These are phyloP conservation scores for Rubus parviflorus DNA, from an alignment of 306 rosid species.

Conservation along the genomic window DNA sequence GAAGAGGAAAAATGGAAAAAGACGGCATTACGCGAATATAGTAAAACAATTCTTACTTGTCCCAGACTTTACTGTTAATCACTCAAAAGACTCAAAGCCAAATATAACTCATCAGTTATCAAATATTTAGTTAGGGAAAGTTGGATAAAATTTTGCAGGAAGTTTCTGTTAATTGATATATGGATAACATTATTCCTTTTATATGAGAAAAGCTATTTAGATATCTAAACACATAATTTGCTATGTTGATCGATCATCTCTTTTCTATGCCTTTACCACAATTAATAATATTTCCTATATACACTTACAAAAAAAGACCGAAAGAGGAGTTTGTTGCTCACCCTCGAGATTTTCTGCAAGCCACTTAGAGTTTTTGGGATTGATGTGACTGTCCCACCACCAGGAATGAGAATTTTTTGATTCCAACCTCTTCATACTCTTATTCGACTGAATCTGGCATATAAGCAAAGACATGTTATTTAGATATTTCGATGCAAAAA, in stretches of 20 bases:
- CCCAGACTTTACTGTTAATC: background rate
- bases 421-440: conserved; percentile 61
- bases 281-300: background rate
- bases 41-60: background rate
- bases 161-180: background rate
- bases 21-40: conserved; percentile 14
- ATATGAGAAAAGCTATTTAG: background rate
- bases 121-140: background rate
- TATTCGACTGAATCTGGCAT: conserved; percentile 42
- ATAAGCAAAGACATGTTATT: background rate
- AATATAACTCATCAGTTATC: background rate
- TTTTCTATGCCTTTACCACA: conserved; percentile 2
- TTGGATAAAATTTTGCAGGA: background rate
- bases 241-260: background rate
- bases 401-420: conserved; percentile 75
- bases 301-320: conserved; percentile 4
- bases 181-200: background rate
- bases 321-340: conserved; percentile 29
- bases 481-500: background rate
- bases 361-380: conserved; percentile 84
- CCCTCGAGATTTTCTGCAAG: conserved; percentile 87
- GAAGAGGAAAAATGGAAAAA: background rate
- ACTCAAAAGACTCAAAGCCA: background rate
- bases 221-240: background rate
- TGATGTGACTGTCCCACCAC: conserved; percentile 97